Evolutionary conservation across 352 stramenopile genomes (phyloP).

Genomic region (Pythium phragmiticola): DNA sequence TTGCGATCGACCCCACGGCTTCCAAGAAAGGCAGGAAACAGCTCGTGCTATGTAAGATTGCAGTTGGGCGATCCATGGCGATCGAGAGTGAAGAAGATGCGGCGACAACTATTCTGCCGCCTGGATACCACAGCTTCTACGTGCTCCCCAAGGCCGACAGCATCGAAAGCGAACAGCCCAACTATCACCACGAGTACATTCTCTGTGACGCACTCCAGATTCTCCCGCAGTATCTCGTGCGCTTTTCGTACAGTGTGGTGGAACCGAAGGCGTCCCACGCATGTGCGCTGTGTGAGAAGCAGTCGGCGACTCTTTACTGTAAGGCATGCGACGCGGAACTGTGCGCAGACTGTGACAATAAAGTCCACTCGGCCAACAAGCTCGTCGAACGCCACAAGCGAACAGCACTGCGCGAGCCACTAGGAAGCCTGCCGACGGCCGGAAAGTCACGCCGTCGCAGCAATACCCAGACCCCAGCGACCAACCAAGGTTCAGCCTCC

Average conservation of each 20-base stretch:
- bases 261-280: slow-evolving; percentile 28
- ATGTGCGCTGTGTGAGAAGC: slow-evolving; percentile 68
- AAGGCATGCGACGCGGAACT: slow-evolving; percentile 66
- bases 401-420: slow-evolving; percentile 26
- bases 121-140: slow-evolving; percentile 77
- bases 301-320: slow-evolving; percentile 47
- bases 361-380: slow-evolving; percentile 82
- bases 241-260: slow-evolving; percentile 46
- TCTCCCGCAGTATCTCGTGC: slow-evolving; percentile 69
- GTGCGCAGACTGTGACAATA: slow-evolving; percentile 61
- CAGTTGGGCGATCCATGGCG: slow-evolving; percentile 55
- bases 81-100: slow-evolving; percentile 51
- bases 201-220: slow-evolving; percentile 60
- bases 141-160: slow-evolving; percentile 16
- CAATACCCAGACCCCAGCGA: slow-evolving; percentile 21
- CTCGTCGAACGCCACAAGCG: slow-evolving; percentile 71
- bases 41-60: slow-evolving; percentile 76
- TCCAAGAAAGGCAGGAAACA: slow-evolving; percentile 36
- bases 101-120: slow-evolving; percentile 33
- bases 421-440: not conserved
- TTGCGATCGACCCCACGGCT: slow-evolving; percentile 33
- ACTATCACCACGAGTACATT: slow-evolving; percentile 68
- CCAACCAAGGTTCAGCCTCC: not conserved
- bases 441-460: slow-evolving; percentile 36
- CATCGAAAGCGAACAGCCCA: not conserved